A percentile compares a stretch with the other conserved stretches of the same genome.
Conservation (phyloP, 495 filamentous ascomycete genomes). For the Hyaloscypha hepaticicola region DNA sequence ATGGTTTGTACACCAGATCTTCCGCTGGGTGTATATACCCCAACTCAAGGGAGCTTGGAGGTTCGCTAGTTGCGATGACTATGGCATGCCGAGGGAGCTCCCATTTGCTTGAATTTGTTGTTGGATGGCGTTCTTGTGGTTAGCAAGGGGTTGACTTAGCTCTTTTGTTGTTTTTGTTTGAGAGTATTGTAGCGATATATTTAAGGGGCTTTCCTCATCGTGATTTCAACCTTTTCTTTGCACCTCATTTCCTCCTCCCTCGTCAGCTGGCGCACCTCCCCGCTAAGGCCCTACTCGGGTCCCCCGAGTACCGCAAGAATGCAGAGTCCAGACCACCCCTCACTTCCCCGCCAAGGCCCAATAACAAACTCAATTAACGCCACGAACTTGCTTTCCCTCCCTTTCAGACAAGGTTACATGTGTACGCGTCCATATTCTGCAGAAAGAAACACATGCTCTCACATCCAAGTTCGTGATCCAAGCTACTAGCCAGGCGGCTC, state of each 20-base stretch:
- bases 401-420: not conserved
- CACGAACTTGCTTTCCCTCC: not conserved
- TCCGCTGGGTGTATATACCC: conserved; percentile 24
- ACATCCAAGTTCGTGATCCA: too few species aligned
- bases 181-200: too few species aligned
- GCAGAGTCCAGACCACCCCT: not conserved
- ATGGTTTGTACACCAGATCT: conserved; percentile 25
- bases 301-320: not conserved
- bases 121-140: too few species aligned
- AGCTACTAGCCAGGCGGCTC: too few species aligned
- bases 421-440: not conserved
- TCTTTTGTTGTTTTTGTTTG: too few species aligned
- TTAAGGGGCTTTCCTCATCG: too few species aligned
- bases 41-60: conserved; percentile 37
- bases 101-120: conserved; percentile 11
- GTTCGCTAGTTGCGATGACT: conserved; percentile 40
- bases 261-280: not conserved
- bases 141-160: too few species aligned
- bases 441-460: too few species aligned
- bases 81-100: conserved; percentile 37
- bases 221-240: too few species aligned
- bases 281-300: not conserved
- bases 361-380: not conserved
- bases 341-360: not conserved
- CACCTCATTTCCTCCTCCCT: too few species aligned